Evolutionary conservation across 176 grass and related monocot genomes (phyloP).

Genomic region (Bonia amplexicaulis): DNA sequence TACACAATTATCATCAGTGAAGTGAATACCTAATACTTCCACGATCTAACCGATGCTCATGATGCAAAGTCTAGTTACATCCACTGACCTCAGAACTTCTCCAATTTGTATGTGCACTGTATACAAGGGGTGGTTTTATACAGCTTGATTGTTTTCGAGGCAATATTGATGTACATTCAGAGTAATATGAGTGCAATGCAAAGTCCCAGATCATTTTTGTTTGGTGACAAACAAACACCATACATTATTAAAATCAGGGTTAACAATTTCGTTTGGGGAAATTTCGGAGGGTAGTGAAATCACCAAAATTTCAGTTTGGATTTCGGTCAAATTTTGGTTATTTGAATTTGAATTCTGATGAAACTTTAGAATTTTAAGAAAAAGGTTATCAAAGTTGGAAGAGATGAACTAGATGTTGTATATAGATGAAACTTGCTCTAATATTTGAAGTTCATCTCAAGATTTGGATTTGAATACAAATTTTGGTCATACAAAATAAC

Average conservation of each 20-base stretch:
- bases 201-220: not conserved
- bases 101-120: not conserved
- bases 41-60: conserved; percentile 20
- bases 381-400: too few species aligned
- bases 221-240: not conserved
- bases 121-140: not conserved
- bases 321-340: too few species aligned
- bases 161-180: not conserved
- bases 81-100: not conserved
- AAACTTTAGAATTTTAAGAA: too few species aligned
- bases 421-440: too few species aligned
- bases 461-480: too few species aligned
- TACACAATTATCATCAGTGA: conserved; percentile 1
- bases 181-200: not conserved
- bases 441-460: too few species aligned
- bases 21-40: not conserved
- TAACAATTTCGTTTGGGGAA: too few species aligned
- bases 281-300: too few species aligned
- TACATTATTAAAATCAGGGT: not conserved
- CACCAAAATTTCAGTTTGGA: too few species aligned
- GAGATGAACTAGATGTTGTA: too few species aligned
- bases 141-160: conserved; percentile 1
- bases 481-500: too few species aligned
- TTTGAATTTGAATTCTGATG: too few species aligned
- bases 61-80: not conserved